Evolutionary conservation across 140 eudicot species (phyloP), one percentile per base, ranked within the genome.

Genomic region (Anethum foeniculum): DNA sequence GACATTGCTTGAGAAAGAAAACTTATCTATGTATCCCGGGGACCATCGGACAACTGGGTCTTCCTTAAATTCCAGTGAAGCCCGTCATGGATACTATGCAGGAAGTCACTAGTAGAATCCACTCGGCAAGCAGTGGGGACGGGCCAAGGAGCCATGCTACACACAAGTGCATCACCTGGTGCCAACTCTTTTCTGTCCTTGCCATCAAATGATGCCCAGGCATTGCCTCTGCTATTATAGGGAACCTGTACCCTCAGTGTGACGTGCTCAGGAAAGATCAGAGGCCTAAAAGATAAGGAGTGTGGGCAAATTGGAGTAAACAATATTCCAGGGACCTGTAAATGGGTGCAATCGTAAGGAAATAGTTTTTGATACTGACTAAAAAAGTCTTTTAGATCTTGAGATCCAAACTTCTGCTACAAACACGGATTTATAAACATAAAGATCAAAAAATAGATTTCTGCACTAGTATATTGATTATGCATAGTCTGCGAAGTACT

Each of bases 291-390:
- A 10, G 99, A 96, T 23, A 96, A 81, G 15, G 99, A 96, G 81
- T 96, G 99, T 41, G 99, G 99, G 85, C 99, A 96, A 21, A 96
- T 96, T 51, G 99, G 99, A 21, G 99, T 96, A 62, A 96, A 96
- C 76, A 96, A 85, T 28, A 96, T 96, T 80, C 93, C 97, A 0
- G 99, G 99, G 68, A 96, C 98, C 97, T 93, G 89, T 84, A 76
- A 69, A 52, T 38, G 60, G 69, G 81, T 7, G 68, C 62, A 73
- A 49, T 18, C 44, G 34, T 44, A 74, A 74, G 71, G 54, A 36
- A 49, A 28, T 74, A 78, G 15, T 7, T 34, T 27, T 39, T 44
- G n/a, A 39, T 41, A 39, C 71, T 3, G 25, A 49, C 52, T 32
- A 49, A 8, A 5, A 67, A 11, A 44, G 23, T 12, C 77, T n/a